Percentiles rank a stretch among this genome's conserved stretches.
phyloP scores from a whole-genome alignment of 495 filamentous ascomycete species.

The Neurospora africana region DNA sequence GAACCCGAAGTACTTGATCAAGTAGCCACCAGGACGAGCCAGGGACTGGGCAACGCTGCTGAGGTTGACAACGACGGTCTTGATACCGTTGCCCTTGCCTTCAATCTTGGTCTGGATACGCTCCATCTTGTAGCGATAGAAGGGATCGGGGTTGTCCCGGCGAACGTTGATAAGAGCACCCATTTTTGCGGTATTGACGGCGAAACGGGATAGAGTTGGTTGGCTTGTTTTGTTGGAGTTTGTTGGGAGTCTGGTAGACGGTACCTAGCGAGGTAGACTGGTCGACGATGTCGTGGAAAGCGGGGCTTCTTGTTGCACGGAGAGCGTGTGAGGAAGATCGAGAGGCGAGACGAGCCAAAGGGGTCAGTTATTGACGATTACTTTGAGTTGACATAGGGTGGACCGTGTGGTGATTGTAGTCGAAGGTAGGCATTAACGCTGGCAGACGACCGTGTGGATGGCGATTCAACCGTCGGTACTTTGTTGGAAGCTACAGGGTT shows the following conservation, averaged over 20 bases:
- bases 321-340: slow-evolving; percentile 19
- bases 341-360: slow-evolving; percentile 22
- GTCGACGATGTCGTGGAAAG: slow-evolving; percentile 17
- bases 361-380: slow-evolving; percentile 37
- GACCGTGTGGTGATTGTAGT: slow-evolving; percentile 26
- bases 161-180: slow-evolving; percentile 82
- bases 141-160: slow-evolving; percentile 94
- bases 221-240: background rate
- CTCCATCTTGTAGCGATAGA: slow-evolving; percentile 99
- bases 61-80: slow-evolving; percentile 93
- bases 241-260: slow-evolving; percentile 4
- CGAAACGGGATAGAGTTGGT: slow-evolving; percentile 5
- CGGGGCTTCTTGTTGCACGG: slow-evolving; percentile 39
- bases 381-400: slow-evolving; percentile 42
- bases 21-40: slow-evolving; percentile 81
- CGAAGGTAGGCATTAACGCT: slow-evolving; percentile 45
- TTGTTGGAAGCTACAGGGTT: slow-evolving; percentile 74
- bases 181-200: slow-evolving; percentile 36
- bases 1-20: slow-evolving; percentile 99
- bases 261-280: slow-evolving; percentile 13
- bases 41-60: slow-evolving; percentile 89
- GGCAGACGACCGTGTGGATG: slow-evolving; percentile 21
- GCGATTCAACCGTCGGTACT: slow-evolving; percentile 73
- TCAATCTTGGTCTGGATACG: slow-evolving; percentile 96
- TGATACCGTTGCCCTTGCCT: slow-evolving; percentile 97